Evolutionary conservation across 441 rosid genomes (phyloP).

Genomic region (Corymbia calophylla): DNA sequence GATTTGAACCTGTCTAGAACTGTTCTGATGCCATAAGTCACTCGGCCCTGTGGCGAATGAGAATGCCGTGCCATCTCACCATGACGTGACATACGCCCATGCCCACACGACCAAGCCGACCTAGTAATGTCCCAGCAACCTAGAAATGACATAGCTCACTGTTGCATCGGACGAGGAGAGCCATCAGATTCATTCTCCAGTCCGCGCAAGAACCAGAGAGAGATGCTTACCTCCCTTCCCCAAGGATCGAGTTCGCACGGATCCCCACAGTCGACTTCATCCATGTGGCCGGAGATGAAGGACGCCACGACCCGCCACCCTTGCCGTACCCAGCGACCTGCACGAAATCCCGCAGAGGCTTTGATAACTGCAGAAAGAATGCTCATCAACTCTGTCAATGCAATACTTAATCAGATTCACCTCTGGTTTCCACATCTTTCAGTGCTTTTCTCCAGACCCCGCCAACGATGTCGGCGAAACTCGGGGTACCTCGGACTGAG

Average conservation of each 20-base stretch:
- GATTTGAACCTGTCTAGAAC: neutral
- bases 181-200: too few relatives aligned
- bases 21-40: neutral
- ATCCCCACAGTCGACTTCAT: constrained; percentile 42
- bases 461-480: constrained; percentile 53
- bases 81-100: neutral
- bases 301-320: constrained; percentile 67
- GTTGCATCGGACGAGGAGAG: neutral
- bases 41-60: too few relatives aligned
- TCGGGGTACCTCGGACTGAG: constrained; percentile 31
- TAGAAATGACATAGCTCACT: neutral
- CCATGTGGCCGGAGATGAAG: constrained; percentile 63
- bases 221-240: constrained; percentile 57
- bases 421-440: constrained; percentile 55
- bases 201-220: neutral
- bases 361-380: neutral
- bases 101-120: neutral
- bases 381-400: neutral
- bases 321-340: constrained; percentile 56
- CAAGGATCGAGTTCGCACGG: constrained; percentile 52
- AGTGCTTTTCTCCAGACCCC: constrained; percentile 66
- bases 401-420: constrained; percentile 12
- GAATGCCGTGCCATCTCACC: too few relatives aligned
- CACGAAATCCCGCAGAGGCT: neutral
- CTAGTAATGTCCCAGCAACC: neutral